Percentiles rank a stretch among this genome's conserved stretches.
These are phyloP conservation scores for Ophiocordyceps australis DNA, from an alignment of 2,329 filamentous ascomycete species.

Conservation along the genomic window DNA sequence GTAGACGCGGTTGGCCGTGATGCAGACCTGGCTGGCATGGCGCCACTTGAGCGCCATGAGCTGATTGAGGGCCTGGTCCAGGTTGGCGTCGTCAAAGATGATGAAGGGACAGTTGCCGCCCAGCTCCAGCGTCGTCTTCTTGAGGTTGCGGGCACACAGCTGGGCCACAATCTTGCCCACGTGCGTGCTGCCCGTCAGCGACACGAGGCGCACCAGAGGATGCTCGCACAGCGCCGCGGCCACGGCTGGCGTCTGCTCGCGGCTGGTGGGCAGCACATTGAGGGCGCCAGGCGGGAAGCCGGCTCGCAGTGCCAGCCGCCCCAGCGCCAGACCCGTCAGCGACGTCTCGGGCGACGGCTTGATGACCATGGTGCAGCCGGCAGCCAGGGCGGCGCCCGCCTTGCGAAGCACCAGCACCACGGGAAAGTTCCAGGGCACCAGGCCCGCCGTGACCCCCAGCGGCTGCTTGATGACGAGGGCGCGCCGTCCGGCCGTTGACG, in stretches of 20 bases:
- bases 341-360: slow-evolving; percentile 62
- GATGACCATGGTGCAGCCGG: slow-evolving; percentile 58
- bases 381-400: slow-evolving; percentile 39
- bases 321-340: slow-evolving; percentile 50
- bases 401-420: slow-evolving; percentile 29
- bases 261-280: slow-evolving; percentile 25
- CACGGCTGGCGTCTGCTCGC: slow-evolving; percentile 22
- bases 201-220: slow-evolving; percentile 39
- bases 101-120: slow-evolving; percentile 53
- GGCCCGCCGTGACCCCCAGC: slow-evolving; percentile 14
- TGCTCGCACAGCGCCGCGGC: slow-evolving; percentile 27
- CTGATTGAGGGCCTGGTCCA: slow-evolving; percentile 46
- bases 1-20: slow-evolving; percentile 43
- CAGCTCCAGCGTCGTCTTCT: slow-evolving; percentile 50
- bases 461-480: slow-evolving; percentile 49
- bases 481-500: slow-evolving; percentile 42
- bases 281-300: slow-evolving; percentile 62
- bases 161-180: slow-evolving; percentile 49
- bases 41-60: slow-evolving; percentile 50
- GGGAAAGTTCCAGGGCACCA: slow-evolving; percentile 39
- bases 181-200: slow-evolving; percentile 57
- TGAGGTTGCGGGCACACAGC: slow-evolving; percentile 42
- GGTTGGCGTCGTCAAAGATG: slow-evolving; percentile 48
- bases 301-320: slow-evolving; percentile 48
- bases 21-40: slow-evolving; percentile 55